Evolutionary conservation across 352 stramenopile species (phyloP).

Genomic region (Pythium biforme): DNA sequence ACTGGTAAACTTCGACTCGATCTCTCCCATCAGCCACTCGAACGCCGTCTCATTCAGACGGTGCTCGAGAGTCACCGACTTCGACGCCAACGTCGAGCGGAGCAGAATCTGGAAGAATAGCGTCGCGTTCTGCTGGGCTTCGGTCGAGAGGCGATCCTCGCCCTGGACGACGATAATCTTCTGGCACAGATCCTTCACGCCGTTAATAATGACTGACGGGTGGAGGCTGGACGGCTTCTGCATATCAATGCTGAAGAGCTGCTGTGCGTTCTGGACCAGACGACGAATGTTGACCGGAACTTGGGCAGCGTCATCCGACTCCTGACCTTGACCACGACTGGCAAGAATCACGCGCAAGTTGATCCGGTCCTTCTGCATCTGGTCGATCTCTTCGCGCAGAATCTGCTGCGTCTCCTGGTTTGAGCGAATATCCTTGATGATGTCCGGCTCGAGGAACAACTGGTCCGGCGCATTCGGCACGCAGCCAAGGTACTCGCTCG

Average conservation of each 20-base stretch:
- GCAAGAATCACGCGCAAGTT: constrained; percentile 94
- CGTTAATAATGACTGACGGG: constrained; percentile 86
- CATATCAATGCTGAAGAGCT: constrained; percentile 92
- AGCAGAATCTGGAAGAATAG: constrained; percentile 98
- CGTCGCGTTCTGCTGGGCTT: constrained; percentile 98
- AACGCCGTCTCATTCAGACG: constrained; percentile 96
- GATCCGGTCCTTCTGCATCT: constrained; percentile 93
- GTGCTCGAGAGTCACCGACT: constrained; percentile 95
- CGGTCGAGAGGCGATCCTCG: constrained; percentile 92
- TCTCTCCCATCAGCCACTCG: constrained; percentile 94
- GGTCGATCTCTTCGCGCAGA: constrained; percentile 92
- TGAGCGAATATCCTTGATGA: constrained; percentile 91
- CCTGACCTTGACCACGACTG: constrained; percentile 93
- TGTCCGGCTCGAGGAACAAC: constrained; percentile 80
- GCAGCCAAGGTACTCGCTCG: constrained; percentile 92
- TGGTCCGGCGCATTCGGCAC: constrained; percentile 82
- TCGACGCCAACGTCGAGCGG: constrained; percentile 94
- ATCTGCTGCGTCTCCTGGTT: constrained; percentile 93
- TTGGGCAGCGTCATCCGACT: constrained; percentile 88
- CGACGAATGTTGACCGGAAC: constrained; percentile 94
- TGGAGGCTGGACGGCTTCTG: constrained; percentile 92
- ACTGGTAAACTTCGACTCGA: constrained; percentile 96
- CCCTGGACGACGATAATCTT: constrained; percentile 96
- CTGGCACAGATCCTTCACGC: constrained; percentile 92
- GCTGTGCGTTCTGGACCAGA: constrained; percentile 96